Base-by-base conservation (phyloP, 108 stramenopile species). In the Seminavis robusta region DNA sequence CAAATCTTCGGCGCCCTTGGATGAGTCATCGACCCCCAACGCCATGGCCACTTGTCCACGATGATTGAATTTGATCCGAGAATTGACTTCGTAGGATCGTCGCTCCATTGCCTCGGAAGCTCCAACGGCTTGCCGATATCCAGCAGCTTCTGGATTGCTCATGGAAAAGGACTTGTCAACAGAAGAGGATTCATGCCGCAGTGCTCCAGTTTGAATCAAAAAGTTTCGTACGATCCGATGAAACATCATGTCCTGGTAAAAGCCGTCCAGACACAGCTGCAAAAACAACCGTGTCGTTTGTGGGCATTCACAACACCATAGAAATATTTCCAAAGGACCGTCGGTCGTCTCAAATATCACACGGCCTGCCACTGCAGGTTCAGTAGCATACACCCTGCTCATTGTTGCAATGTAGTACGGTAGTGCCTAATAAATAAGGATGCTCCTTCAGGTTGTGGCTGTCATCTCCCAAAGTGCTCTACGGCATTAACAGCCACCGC, bases 11-110 rank as follows among this genome's bases (percentile, higher is more conserved):
- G 67, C 33, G 10, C 67, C 62, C 9, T 59, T 37, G 8, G 23
- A n/a, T 1, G 13, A 43, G 10, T 60, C 56, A 15, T 76, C 60
- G 8, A 81, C 47, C 17, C 63, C 79, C 33, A 86, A 51, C 1
- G 97, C 97, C 94, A 95, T 94, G 45, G 95, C 95, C 11, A 98
- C 76, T 54, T 90, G 92, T 2, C 97, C 97, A 25, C 95, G 66
- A 51, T 95, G 95, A 68, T 88, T 94, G 64, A 97, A 97, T 44
- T 79, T 83, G 38, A 98, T 78, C 10, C 95, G 76, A 9, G 82
- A 82, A 61, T 92, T 83, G 10, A 95, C 33, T 63, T 98, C 97
- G 39, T 85, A 77, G 45, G 69, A 52, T 44, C 88, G 84, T 8
- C 86, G 65, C 17, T 79, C 73, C 54, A 79, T 61, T 32, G 76